These are phyloP conservation scores for Lepiota subincarnata DNA, from an alignment of 768 basidiomycete genomes.

Conservation along the genomic window DNA sequence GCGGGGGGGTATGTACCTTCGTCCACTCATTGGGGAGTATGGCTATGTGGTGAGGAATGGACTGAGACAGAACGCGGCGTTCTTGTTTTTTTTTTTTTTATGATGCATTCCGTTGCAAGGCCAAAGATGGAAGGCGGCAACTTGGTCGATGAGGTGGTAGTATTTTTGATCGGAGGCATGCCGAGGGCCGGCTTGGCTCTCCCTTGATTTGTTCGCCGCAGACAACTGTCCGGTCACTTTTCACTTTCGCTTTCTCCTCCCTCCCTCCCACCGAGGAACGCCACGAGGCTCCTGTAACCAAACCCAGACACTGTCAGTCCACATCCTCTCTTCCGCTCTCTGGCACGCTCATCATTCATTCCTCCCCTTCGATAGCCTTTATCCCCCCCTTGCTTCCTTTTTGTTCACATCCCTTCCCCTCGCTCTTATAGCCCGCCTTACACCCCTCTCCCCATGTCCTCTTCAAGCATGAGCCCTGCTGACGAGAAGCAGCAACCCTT, in stretches of 20 bases:
- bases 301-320: slow-evolving; percentile 5
- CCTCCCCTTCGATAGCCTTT: slow-evolving; percentile 5
- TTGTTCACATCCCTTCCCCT: background rate
- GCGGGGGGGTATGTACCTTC: too few species aligned
- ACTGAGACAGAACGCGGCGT: too few species aligned
- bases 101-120: too few species aligned
- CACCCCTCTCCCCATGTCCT: background rate
- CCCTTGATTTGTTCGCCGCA: too few species aligned
- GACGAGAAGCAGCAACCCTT: slow-evolving; percentile 24
- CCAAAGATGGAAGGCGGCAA: too few species aligned
- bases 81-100: too few species aligned
- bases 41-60: too few species aligned
- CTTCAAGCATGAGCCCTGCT: slow-evolving; percentile 13
- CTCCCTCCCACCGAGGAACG: background rate
- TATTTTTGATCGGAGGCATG: too few species aligned
- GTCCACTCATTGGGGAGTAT: too few species aligned
- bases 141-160: too few species aligned
- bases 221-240: background rate
- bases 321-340: background rate
- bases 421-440: background rate
- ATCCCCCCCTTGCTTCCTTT: background rate
- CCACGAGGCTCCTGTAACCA: background rate
- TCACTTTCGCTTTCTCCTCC: background rate
- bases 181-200: too few species aligned
- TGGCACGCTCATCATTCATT: background rate